Percentiles rank a stretch among this genome's conserved stretches.
phyloP scores from a whole-genome alignment of 768 basidiomycete species.

The Podaxis rugospora region DNA sequence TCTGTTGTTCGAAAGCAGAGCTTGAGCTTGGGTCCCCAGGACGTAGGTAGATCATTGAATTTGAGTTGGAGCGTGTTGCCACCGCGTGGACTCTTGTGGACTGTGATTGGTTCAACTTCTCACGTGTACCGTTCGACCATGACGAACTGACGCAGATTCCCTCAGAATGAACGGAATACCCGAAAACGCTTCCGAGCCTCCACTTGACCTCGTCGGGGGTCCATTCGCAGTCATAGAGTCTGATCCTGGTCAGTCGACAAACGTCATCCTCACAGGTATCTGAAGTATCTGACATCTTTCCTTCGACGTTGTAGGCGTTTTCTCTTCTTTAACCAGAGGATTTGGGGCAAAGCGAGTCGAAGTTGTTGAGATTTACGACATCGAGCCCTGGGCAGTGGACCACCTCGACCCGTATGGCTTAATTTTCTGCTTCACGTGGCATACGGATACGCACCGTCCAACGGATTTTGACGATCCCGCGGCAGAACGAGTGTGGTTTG shows the following conservation, averaged over 20 bases:
- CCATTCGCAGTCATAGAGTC: constrained; percentile 62
- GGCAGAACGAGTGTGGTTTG: constrained; percentile 59
- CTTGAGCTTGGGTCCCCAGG: no score
- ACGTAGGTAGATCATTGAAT: no score
- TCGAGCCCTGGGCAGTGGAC: constrained; percentile 61
- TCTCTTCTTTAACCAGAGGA: constrained; percentile 50
- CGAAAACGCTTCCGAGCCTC: background rate
- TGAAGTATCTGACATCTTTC: background rate
- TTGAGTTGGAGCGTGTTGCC: no score
- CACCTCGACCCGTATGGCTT: constrained; percentile 55
- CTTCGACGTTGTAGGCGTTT: constrained; percentile 37
- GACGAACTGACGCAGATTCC: background rate
- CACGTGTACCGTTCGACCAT: background rate
- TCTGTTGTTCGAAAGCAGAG: no score
- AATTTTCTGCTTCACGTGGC: constrained; percentile 61
- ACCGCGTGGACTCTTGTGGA: no score
- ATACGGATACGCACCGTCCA: constrained; percentile 40
- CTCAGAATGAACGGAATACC: background rate
- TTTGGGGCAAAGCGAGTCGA: constrained; percentile 51
- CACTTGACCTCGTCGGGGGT: constrained; percentile 51
- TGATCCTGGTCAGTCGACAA: constrained; percentile 35
- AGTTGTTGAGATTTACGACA: constrained; percentile 56
- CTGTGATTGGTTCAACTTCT: background rate
- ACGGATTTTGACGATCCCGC: constrained; percentile 49
- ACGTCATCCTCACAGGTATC: background rate